Conservation (phyloP, 2,329 filamentous ascomycete species). For the Phyllosticta citriasiana region DNA sequence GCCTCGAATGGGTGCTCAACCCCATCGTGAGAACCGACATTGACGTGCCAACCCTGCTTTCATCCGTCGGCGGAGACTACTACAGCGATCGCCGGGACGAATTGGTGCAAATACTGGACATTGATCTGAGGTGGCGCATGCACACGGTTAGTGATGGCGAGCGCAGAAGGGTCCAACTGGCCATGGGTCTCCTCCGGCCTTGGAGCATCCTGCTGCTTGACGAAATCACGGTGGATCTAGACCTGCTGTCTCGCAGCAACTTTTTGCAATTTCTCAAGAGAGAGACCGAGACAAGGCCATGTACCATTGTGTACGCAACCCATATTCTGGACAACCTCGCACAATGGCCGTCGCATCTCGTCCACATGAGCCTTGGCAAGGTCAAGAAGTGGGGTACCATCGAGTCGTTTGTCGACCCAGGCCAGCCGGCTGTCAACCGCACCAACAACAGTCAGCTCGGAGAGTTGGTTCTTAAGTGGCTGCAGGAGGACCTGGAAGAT, state of each 20-base stretch:
- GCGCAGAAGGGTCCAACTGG: conserved; percentile 80
- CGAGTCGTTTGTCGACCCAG: conserved; percentile 54
- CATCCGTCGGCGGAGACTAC: conserved; percentile 74
- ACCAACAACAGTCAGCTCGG: conserved; percentile 75
- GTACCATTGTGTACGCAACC: conserved; percentile 94
- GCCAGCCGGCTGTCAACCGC: conserved; percentile 25
- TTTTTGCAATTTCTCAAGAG: conserved; percentile 78
- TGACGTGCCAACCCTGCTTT: conserved; percentile 74
- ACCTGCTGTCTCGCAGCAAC: conserved; percentile 72
- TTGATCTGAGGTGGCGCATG: conserved; percentile 89
- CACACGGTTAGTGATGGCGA: conserved; percentile 93
- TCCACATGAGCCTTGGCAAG: conserved; percentile 85
- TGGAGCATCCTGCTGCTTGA: conserved; percentile 89
- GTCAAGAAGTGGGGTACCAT: conserved; percentile 80
- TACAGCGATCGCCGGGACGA: conserved; percentile 78
- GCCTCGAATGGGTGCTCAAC: conserved; percentile 96
- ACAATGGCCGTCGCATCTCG: conserved; percentile 88
- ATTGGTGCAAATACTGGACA: conserved; percentile 78
- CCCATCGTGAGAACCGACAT: conserved; percentile 94
- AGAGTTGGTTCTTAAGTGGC: conserved; percentile 79
- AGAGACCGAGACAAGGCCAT: conserved; percentile 73
- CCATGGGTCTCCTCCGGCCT: conserved; percentile 86
- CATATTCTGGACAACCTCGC: conserved; percentile 95
- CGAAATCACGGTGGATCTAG: conserved; percentile 94
- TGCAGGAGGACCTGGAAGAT: conserved; percentile 67